A percentile compares a stretch with the other conserved stretches of the same genome.
Conservation (phyloP, 371 early-diverging fungal species). For the Mucor sp. region DNA sequence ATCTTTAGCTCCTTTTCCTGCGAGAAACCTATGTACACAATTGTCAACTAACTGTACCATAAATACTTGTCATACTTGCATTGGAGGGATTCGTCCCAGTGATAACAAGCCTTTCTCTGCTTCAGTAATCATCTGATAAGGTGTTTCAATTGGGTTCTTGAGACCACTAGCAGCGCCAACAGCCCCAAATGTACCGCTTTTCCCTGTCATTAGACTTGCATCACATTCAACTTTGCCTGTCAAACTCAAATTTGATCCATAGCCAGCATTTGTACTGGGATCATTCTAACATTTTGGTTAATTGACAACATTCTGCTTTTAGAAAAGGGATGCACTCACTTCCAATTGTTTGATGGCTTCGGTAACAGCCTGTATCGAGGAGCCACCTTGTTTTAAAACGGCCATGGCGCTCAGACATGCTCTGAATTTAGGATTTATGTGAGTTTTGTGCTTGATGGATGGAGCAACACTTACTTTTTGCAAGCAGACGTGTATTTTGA, state of each 20-base stretch:
- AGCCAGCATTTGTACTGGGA: conserved; percentile 57
- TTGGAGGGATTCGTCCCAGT: conserved; percentile 75
- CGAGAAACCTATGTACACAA: conserved; percentile 48
- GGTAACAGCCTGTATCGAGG: conserved; percentile 32
- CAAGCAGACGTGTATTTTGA: conserved; percentile 44
- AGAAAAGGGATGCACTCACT: conserved; percentile 14
- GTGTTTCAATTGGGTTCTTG: conserved; percentile 69
- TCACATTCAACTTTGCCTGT: conserved; percentile 84
- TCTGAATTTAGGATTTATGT: conserved; percentile 9
- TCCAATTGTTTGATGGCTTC: conserved; percentile 47
- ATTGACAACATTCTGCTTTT: background rate
- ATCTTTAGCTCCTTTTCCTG: conserved; percentile 62
- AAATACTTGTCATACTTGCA: conserved; percentile 32
- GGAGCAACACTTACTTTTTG: conserved; percentile 35
- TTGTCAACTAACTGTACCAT: background rate
- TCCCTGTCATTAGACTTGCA: conserved; percentile 80
- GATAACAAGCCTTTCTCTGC: conserved; percentile 47
- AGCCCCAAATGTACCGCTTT: conserved; percentile 70
- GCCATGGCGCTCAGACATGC: conserved; percentile 38
- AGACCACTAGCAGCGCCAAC: conserved; percentile 77
- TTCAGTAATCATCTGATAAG: conserved; percentile 49
- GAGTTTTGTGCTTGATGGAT: background rate
- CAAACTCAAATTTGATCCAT: conserved; percentile 82
- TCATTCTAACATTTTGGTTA: conserved; percentile 35
- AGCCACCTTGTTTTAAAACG: conserved; percentile 19